Evolutionary conservation across 176 grass and related monocot genomes (phyloP).

Genomic region (Oryza australiensis): DNA sequence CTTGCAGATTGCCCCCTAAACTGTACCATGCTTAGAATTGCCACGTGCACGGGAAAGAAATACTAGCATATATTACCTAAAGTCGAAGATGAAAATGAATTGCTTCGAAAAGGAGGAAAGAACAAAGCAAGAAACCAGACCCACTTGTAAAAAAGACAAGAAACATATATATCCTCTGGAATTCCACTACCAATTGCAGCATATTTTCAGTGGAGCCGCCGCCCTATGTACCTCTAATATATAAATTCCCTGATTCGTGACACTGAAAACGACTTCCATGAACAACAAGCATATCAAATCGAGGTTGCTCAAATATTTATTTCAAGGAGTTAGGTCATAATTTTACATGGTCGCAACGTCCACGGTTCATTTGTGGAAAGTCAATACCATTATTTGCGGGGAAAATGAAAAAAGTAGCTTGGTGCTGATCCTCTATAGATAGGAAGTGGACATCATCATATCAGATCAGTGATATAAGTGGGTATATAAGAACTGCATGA

Average conservation of each 20-base stretch:
- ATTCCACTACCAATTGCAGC: slow-evolving; percentile 35
- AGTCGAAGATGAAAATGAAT: slow-evolving; percentile 33
- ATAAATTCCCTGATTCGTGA: slow-evolving; percentile 27
- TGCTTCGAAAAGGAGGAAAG: slow-evolving; percentile 45
- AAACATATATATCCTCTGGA: background rate
- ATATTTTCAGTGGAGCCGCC: slow-evolving; percentile 36
- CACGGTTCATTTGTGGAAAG: background rate
- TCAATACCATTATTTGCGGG: background rate
- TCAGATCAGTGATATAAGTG: background rate
- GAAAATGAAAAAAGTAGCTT: background rate
- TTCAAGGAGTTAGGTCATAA: slow-evolving; percentile 12
- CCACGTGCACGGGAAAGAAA: slow-evolving; percentile 22
- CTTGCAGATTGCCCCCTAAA: background rate
- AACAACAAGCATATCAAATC: slow-evolving; percentile 26
- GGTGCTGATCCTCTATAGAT: background rate
- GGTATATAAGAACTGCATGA: background rate
- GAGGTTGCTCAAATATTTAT: background rate
- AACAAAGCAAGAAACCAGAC: slow-evolving; percentile 39
- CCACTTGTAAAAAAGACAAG: slow-evolving; percentile 42
- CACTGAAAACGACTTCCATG: slow-evolving; percentile 36
- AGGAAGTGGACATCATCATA: background rate
- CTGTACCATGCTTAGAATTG: background rate
- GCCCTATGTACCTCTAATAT: background rate
- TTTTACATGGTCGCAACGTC: slow-evolving; percentile 11
- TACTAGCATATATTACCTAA: slow-evolving; percentile 8